A percentile compares a stretch with the other conserved stretches of the same genome.
phyloP scores from a whole-genome alignment of 331 rosid species.

The Erythrophleum ivorense region DNA sequence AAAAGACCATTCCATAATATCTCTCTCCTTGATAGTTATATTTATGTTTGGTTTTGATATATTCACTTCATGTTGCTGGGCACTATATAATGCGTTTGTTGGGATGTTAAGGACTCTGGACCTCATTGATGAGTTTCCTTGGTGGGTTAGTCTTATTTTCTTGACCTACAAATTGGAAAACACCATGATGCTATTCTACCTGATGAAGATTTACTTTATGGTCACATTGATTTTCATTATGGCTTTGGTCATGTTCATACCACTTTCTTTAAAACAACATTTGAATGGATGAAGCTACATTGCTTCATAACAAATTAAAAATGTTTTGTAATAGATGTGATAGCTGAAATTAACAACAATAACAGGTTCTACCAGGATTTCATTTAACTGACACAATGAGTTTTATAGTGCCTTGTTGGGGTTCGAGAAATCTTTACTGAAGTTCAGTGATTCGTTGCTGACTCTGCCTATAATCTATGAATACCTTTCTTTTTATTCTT shows the following conservation, averaged over 20 bases:
- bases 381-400: background rate
- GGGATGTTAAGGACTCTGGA: background rate
- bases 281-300: conserved; percentile 12
- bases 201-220: conserved; percentile 4
- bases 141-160: background rate
- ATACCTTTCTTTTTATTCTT: background rate
- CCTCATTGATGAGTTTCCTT: background rate
- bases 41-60: conserved; percentile 8
- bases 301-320: conserved; percentile 20
- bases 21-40: background rate
- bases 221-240: background rate
- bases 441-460: conserved; percentile 26
- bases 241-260: conserved; percentile 9
- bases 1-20: background rate
- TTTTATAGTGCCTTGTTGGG: background rate
- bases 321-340: conserved; percentile 12
- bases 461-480: background rate
- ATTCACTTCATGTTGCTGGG: background rate
- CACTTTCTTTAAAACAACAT: conserved; percentile 13
- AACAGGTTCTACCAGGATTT: conserved; percentile 31
- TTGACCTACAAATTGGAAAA: background rate
- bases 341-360: conserved; percentile 21
- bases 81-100: background rate
- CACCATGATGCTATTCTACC: background rate
- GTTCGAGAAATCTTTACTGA: conserved; percentile 13